A percentile compares a stretch with the other conserved stretches of the same genome.
Evolutionary conservation across 2,329 filamentous ascomycete species (phyloP).

Genomic region (Dactylellina parvicollis): DNA sequence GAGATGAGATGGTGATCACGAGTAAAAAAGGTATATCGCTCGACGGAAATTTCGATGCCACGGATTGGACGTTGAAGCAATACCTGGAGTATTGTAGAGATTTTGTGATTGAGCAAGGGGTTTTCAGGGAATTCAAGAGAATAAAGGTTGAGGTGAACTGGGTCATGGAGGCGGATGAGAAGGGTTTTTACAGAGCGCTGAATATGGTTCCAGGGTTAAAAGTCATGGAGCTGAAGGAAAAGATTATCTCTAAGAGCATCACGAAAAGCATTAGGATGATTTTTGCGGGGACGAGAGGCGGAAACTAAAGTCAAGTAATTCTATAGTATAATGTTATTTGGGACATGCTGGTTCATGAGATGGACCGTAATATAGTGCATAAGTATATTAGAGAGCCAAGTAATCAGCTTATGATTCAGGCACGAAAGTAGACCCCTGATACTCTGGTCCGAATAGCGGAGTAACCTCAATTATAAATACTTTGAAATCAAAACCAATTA

Average conservation of each 20-base stretch:
- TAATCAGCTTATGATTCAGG: no score
- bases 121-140: neutral
- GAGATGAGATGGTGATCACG: neutral
- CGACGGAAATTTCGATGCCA: neutral
- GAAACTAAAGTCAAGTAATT: no score
- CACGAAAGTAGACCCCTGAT: no score
- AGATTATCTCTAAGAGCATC: no score
- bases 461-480: no score
- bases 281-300: neutral
- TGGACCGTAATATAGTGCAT: no score
- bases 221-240: neutral
- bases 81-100: conserved; percentile 6
- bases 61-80: neutral
- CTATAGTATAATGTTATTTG: no score
- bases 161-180: neutral
- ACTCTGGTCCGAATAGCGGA: no score
- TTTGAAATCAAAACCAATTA: no score
- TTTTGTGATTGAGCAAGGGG: neutral
- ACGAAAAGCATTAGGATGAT: no score
- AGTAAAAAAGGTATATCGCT: neutral
- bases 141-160: neutral
- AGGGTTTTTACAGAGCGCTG: neutral
- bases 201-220: neutral
- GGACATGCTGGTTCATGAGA: no score
- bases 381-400: no score